Evolutionary conservation across 257 asterid genomes (phyloP), one percentile per base, ranked within the genome.

Genomic region (Plantago major): DNA sequence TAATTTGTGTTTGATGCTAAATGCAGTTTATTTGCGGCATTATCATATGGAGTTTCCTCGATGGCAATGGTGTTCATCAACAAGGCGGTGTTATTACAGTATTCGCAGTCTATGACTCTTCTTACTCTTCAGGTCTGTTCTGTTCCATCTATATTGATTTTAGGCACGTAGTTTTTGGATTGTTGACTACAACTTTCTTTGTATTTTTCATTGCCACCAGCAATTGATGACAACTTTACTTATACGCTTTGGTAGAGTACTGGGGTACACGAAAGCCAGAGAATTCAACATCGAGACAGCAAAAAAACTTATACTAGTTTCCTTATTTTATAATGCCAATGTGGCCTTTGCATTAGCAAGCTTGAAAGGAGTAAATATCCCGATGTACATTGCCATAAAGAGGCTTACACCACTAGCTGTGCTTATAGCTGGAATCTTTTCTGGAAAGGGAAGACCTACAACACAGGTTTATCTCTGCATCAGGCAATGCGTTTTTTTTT

Each of bases 31-130:
- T 46, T 73, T 19, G 75, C 96, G 13, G 99, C 97, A 38, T 11
- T 87, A 37, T 81, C 97, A 0, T 93, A 87, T 80, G 99, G 99
- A 63, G 49, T 80, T 71, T 69, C 97, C 40, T 93, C 97, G 9
- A 93, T 93, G 99, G 94, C 87, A 9, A 93, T 93, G 99, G 97
- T 89, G 61, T 92, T 93, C 70, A 89, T 93, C 79, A 89, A 93
- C 70, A 89, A 93, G 82, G 97, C 99, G 12, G 91, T 93, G 76
- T 65, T 93, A 15, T 89, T 93, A 96, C 95, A 86, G 68, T 89
- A 89, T 75, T 68, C 91, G 0, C 74, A 88, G 59, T 84, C 96
- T 1, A 89, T 89, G 99, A 86, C 95, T 55, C 96, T 93, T 65
- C 94, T 93, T 17, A 72, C 89, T 6, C 76, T 93, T 38, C 99